Conservation (phyloP, 2,329 filamentous ascomycete genomes). For the Colletotrichum spinosum region DNA sequence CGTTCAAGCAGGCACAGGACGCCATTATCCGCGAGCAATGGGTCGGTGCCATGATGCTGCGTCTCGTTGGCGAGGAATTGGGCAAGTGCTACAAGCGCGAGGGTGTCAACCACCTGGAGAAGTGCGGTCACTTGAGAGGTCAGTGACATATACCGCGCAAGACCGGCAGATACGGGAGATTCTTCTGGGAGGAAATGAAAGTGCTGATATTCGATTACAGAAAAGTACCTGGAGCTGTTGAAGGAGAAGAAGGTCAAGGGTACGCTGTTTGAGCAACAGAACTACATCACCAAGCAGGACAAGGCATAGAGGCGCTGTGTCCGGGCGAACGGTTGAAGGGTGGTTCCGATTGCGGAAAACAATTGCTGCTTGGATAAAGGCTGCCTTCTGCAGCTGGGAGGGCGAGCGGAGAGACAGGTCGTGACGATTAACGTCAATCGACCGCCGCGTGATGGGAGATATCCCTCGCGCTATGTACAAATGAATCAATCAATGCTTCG, state of each 20-base stretch:
- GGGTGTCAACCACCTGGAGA: slow-evolving; percentile 89
- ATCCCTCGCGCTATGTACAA: slow-evolving; percentile 36
- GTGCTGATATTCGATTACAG: slow-evolving; percentile 54
- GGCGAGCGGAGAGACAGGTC: slow-evolving; percentile 20
- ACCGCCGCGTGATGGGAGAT: slow-evolving; percentile 31
- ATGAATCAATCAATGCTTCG: slow-evolving; percentile 34
- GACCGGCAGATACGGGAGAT: background rate
- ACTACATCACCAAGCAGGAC: slow-evolving; percentile 72
- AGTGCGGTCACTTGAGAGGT: slow-evolving; percentile 86
- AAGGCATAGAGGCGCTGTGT: slow-evolving; percentile 40
- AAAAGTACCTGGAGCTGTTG: slow-evolving; percentile 82
- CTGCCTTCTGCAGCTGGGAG: slow-evolving; percentile 15
- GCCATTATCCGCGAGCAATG: slow-evolving; percentile 87
- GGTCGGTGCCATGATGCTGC: slow-evolving; percentile 90
- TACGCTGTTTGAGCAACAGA: slow-evolving; percentile 83
- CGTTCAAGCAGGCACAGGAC: slow-evolving; percentile 86
- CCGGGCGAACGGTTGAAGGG: slow-evolving; percentile 35
- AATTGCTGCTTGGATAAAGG: slow-evolving; percentile 22
- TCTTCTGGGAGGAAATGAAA: background rate
- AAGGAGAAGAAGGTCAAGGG: slow-evolving; percentile 83
- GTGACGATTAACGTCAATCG: slow-evolving; percentile 26
- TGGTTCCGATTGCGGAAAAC: background rate
- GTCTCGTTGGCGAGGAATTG: slow-evolving; percentile 84
- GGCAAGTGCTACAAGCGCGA: slow-evolving; percentile 87
- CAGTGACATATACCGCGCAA: slow-evolving; percentile 51